phyloP scores from a whole-genome alignment of 768 basidiomycete species.

The Leucosporidium scottii region DNA sequence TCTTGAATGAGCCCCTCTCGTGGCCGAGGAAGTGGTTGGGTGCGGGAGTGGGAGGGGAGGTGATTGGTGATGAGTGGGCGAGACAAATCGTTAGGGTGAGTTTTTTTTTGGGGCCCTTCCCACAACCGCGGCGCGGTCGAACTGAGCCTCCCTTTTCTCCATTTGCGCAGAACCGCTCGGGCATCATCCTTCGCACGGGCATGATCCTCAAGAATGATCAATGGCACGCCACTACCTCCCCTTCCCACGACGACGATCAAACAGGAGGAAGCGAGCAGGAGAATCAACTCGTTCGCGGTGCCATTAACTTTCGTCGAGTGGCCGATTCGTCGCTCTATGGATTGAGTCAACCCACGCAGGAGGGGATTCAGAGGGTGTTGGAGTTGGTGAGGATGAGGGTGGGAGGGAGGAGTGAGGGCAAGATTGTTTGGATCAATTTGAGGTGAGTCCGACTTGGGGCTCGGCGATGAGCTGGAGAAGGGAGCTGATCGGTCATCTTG shows the following conservation, averaged over 20 bases:
- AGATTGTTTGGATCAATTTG: slow-evolving; percentile 77
- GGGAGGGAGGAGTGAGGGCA: slow-evolving; percentile 37
- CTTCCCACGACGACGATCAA: neutral
- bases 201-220: slow-evolving; percentile 54
- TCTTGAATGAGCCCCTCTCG: too few relatives aligned
- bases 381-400: slow-evolving; percentile 7
- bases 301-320: slow-evolving; percentile 85
- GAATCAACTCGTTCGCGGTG: slow-evolving; percentile 65
- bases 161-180: slow-evolving; percentile 70
- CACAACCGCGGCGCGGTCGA: too few relatives aligned
- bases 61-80: slow-evolving; percentile 91
- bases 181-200: slow-evolving; percentile 88
- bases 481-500: neutral
- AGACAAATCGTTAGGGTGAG: slow-evolving; percentile 82
- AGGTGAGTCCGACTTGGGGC: slow-evolving; percentile 40
- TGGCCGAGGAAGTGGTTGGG: slow-evolving; percentile 45
- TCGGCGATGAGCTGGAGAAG: neutral
- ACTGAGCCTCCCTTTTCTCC: too few relatives aligned
- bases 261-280: slow-evolving; percentile 2
- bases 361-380: slow-evolving; percentile 57
- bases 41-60: slow-evolving; percentile 61
- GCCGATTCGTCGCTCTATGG: slow-evolving; percentile 76
- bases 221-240: slow-evolving; percentile 16
- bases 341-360: slow-evolving; percentile 82
- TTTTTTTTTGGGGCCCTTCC: too few relatives aligned